Evolutionary conservation across 345 rosid genomes (phyloP), one percentile per base, ranked within the genome.

Genomic region (Odontarrhena argentea): DNA sequence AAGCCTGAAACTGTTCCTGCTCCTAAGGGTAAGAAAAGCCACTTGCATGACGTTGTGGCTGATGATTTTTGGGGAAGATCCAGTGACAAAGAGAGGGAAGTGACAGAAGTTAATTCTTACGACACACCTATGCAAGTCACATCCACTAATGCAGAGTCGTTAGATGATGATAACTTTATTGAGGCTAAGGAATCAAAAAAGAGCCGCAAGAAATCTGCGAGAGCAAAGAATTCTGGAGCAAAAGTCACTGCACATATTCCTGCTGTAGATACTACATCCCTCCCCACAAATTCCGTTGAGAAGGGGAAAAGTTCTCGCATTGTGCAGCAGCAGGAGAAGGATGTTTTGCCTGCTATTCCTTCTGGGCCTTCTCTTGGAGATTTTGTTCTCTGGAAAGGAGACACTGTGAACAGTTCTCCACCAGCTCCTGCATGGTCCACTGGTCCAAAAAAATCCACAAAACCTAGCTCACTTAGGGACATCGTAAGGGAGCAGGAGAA

Each of bases 321-420:
- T 43, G 77, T 72, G 49, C 87, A 83, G 74, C 87, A 77, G 71
- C 88, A 75, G 70, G 94, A 80, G 74, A 78, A 85, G 79, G 97
- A 87, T 64, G 79, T 81, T 8, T 76, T 87, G 77, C 91, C 92
- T 40, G 67, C 85, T 73, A 76, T 94, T 64, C 99, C 97, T 6
- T 83, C 92, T 6, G 97, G 99, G 11, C 97, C 93, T 63, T 91
- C 97, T 28, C 77, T 91, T 75, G 99, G 97, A 74, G 99, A 94
- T 82, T 94, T 91, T 82, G 97, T 94, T 65, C 74, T 83, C 10
- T 91, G 96, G 99, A 88, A 83, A 76, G 96, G 82, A 48, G 99
- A 85, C 62, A 41, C 85, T 42, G 70, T 67, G 6, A 81, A 77
- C 73, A 82, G 71, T 75, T 58, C 77, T 79, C 62, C 92, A 45